Conservation (phyloP, 2,329 filamentous ascomycete genomes). For the Colletotrichum euphorbiae region DNA sequence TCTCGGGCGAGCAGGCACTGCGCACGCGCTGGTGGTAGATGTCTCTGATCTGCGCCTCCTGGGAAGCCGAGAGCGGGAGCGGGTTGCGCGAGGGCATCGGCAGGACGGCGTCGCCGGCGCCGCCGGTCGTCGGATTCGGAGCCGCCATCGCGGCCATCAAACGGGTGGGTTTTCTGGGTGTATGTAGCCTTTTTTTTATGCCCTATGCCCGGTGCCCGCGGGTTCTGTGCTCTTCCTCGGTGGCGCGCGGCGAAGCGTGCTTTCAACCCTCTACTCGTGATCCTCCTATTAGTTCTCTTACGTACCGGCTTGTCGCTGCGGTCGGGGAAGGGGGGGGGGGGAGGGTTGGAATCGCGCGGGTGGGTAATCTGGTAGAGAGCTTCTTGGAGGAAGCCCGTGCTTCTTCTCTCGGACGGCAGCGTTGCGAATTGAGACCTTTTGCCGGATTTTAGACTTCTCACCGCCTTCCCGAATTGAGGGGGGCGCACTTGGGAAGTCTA, state of each 20-base stretch:
- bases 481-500: no score
- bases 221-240: no score
- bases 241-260: no score
- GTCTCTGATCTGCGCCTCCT: conserved; percentile 85
- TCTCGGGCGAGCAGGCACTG: conserved; percentile 79
- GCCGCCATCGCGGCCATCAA: conserved; percentile 56
- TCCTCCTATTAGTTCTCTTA: background rate
- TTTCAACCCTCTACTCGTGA: background rate
- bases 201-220: no score
- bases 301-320: background rate
- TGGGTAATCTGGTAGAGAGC: conserved; percentile 26
- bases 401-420: conserved; percentile 27
- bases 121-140: conserved; percentile 47
- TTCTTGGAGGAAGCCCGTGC: conserved; percentile 21
- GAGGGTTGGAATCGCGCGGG: conserved; percentile 13
- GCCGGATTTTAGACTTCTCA: conserved; percentile 3
- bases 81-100: conserved; percentile 77
- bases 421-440: conserved; percentile 38
- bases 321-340: no score
- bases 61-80: conserved; percentile 82
- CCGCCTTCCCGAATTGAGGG: conserved; percentile 16
- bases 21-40: conserved; percentile 85
- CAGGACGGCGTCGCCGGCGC: conserved; percentile 42
- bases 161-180: conserved; percentile 2
- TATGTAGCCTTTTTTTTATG: background rate